Evolutionary conservation across 2,329 filamentous ascomycete species (phyloP), one percentile per base, ranked within the genome.

Genomic region (Aureobasidium mangrovei): DNA sequence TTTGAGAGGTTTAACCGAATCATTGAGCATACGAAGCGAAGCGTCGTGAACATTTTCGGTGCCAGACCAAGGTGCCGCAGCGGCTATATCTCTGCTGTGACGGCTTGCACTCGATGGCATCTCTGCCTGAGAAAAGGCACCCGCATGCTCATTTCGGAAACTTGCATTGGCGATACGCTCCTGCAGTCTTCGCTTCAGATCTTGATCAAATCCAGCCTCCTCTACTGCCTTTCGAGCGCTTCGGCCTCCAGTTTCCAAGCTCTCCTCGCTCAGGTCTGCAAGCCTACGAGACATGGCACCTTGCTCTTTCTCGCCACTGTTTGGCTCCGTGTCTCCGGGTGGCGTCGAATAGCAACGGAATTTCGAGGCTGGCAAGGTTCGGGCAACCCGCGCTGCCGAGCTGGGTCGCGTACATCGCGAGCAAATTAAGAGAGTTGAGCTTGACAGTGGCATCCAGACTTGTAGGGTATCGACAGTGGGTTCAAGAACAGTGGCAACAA

Each of bases 11-110:
- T 82, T 83, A 61, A 80, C 77, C 12, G 78, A 74, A 62, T 83
- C 81, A 44, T 79, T 77, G 7, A 85, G 74, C 80, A 97, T 97
- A 32, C 93, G 83, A 46, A 95, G 72, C 26, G 89, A 83, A 0
- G 85, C 78, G 67, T 96, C 90, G 61, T 84, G 80, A 1, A 85
- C 72, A 4, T 74, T 75, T 70, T 97, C 93, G 9, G 79, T 75
- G 2, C 91, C 93, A 0, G 79, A 82, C 93, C 93, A 98, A 1
- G 85, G 78, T 55, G 78, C 72, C 5, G 83, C 81, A 0, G 78
- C 75, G 1, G 88, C 88, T 35, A 83, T 79, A 47, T 85, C 80
- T 57, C 82, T 77, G 2, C 85, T 86, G 9, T 84, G 85, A 60
- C 77, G 76, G 12, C 85, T 84, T 9, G 86, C 83, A n/a, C 79